Percentiles rank a stretch among this genome's conserved stretches.
Evolutionary conservation across 2,329 filamentous ascomycete species (phyloP).

Genomic region (Colletotrichum sp.): DNA sequence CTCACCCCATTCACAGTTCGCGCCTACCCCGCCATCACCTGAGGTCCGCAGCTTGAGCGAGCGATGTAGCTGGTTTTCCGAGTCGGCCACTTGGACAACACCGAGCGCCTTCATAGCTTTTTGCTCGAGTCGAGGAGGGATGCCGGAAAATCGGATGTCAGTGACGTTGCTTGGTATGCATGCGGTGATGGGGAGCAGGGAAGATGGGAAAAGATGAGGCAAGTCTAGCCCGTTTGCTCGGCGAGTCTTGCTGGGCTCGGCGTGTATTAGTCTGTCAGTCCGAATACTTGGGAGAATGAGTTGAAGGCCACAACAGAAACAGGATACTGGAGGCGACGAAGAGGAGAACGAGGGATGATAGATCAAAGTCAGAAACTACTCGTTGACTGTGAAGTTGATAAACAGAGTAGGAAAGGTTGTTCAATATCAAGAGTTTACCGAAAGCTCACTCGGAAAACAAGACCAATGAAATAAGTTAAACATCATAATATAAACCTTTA

Average conservation of each 20-base stretch:
- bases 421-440: neutral
- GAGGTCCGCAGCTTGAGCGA: neutral
- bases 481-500: neutral
- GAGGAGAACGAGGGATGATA: neutral
- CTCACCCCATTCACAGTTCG: slow-evolving; percentile 20
- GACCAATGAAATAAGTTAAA: neutral
- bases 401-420: neutral
- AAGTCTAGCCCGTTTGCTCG: neutral
- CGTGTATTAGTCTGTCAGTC: neutral
- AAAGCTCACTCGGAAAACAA: neutral
- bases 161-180: neutral
- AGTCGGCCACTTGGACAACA: neutral
- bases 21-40: slow-evolving; percentile 5
- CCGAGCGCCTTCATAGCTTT: neutral
- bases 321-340: neutral
- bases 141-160: neutral
- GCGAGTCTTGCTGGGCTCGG: neutral
- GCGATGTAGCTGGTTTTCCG: neutral
- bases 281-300: neutral
- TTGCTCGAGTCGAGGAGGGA: neutral
- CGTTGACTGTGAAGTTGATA: neutral
- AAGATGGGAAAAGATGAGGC: neutral
- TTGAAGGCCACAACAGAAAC: neutral
- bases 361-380: neutral
- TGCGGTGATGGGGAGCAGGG: neutral